Percentiles rank a stretch among this genome's conserved stretches.
These are phyloP conservation scores for Ceratocystis destructans DNA, from an alignment of 2,329 filamentous ascomycete species.

Conservation along the genomic window DNA sequence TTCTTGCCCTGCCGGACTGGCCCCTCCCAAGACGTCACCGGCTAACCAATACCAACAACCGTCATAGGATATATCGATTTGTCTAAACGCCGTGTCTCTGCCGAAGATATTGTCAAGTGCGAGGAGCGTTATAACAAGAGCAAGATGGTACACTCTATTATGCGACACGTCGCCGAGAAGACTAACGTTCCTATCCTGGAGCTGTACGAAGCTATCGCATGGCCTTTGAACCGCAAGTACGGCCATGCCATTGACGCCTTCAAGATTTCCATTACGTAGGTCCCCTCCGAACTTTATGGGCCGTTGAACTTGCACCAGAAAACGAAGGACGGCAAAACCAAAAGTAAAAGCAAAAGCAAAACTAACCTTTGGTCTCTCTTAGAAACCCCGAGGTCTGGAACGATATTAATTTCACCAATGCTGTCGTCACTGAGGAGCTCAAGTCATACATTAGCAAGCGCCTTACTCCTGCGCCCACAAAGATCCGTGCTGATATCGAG, in stretches of 20 bases:
- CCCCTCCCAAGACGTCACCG: neutral
- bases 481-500: conserved; percentile 95
- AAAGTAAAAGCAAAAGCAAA: neutral
- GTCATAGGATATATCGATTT: conserved; percentile 75
- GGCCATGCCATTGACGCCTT: conserved; percentile 95
- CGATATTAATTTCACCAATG: conserved; percentile 76
- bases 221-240: conserved; percentile 96
- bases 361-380: neutral
- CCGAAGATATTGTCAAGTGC: conserved; percentile 95
- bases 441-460: conserved; percentile 94
- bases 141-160: conserved; percentile 98
- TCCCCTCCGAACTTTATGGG: conserved; percentile 17
- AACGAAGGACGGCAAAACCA: no score
- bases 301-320: neutral
- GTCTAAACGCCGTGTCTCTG: conserved; percentile 92
- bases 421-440: conserved; percentile 75
- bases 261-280: conserved; percentile 94
- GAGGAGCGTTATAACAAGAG: conserved; percentile 99
- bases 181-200: conserved; percentile 86
- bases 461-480: conserved; percentile 94
- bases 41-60: neutral
- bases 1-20: neutral
- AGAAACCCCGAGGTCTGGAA: conserved; percentile 94
- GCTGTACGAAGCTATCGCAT: conserved; percentile 86
- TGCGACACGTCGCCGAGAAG: conserved; percentile 98